A percentile compares a stretch with the other conserved stretches of the same genome.
phyloP scores from a whole-genome alignment of 2,329 filamentous ascomycete genomes.

The Xylaria multiplex region DNA sequence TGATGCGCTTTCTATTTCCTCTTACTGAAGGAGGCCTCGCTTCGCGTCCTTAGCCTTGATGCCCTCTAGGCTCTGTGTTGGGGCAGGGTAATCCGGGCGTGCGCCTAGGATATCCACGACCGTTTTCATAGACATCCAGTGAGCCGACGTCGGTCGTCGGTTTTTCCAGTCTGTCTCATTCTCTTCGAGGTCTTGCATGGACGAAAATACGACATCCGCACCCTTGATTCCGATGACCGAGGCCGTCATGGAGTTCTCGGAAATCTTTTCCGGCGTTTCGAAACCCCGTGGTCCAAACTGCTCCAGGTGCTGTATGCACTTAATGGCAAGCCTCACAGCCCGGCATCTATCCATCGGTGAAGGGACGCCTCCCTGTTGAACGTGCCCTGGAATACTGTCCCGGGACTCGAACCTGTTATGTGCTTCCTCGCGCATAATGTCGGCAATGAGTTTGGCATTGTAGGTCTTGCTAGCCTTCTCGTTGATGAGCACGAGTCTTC shows the following conservation, averaged over 20 bases:
- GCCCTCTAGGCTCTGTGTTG: slow-evolving; percentile 62
- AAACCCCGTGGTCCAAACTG: slow-evolving; percentile 73
- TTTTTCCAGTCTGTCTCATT: slow-evolving; percentile 94
- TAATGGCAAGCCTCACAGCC: slow-evolving; percentile 90
- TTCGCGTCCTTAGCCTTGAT: slow-evolving; percentile 69
- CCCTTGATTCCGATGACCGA: slow-evolving; percentile 93
- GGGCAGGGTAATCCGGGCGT: slow-evolving; percentile 64
- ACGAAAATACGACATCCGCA: slow-evolving; percentile 85
- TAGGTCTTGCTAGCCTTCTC: slow-evolving; percentile 93
- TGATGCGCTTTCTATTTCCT: slow-evolving; percentile 3
- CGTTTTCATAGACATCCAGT: slow-evolving; percentile 83
- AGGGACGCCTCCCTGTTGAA: slow-evolving; percentile 92
- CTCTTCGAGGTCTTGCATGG: slow-evolving; percentile 82
- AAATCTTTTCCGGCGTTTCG: slow-evolving; percentile 68
- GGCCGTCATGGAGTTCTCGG: slow-evolving; percentile 76
- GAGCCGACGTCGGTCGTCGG: slow-evolving; percentile 82
- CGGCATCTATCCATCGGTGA: slow-evolving; percentile 96
- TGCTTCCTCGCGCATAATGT: slow-evolving; percentile 94
- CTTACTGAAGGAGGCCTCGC: slow-evolving; percentile 56
- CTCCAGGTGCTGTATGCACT: slow-evolving; percentile 93
- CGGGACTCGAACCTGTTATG: slow-evolving; percentile 92
- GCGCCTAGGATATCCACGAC: slow-evolving; percentile 88
- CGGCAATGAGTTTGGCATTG: slow-evolving; percentile 90
- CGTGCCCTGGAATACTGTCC: slow-evolving; percentile 90
- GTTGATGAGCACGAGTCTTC: slow-evolving; percentile 95